These are phyloP conservation scores for Domatiomyces globalis DNA, from an alignment of 2,329 filamentous ascomycete species.

Conservation along the genomic window DNA sequence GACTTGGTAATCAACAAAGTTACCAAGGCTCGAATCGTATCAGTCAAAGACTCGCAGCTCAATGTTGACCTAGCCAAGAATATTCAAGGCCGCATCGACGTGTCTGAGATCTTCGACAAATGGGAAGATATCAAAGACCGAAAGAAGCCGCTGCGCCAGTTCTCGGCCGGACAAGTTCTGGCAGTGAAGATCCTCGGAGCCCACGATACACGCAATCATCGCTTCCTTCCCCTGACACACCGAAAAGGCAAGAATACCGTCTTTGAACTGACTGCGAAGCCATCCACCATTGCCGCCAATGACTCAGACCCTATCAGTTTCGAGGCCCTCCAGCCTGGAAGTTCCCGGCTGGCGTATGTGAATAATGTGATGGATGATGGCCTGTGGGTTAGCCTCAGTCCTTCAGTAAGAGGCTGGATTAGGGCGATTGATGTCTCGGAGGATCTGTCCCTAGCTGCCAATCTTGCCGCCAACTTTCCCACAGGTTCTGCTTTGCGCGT, in stretches of 20 bases:
- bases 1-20: conserved; percentile 61
- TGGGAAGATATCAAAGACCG: conserved; percentile 77
- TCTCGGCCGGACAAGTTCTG: conserved; percentile 56
- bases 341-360: conserved; percentile 66
- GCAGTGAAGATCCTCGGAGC: conserved; percentile 68
- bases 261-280: conserved; percentile 75
- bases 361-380: conserved; percentile 73
- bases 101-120: conserved; percentile 75
- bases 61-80: conserved; percentile 82
- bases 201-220: conserved; percentile 79
- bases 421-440: conserved; percentile 73
- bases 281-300: conserved; percentile 38
- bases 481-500: conserved; percentile 78
- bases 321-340: conserved; percentile 57
- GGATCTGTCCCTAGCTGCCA: conserved; percentile 62
- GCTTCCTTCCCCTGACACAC: conserved; percentile 83
- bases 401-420: conserved; percentile 73
- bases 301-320: conserved; percentile 54
- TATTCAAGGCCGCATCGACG: conserved; percentile 80
- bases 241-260: conserved; percentile 63
- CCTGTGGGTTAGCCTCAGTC: conserved; percentile 83
- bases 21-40: conserved; percentile 64
- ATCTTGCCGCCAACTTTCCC: conserved; percentile 69
- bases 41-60: conserved; percentile 78
- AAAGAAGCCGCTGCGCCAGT: conserved; percentile 64